Conservation (phyloP, 2,329 filamentous ascomycete genomes). For the Fusarium globosum region DNA sequence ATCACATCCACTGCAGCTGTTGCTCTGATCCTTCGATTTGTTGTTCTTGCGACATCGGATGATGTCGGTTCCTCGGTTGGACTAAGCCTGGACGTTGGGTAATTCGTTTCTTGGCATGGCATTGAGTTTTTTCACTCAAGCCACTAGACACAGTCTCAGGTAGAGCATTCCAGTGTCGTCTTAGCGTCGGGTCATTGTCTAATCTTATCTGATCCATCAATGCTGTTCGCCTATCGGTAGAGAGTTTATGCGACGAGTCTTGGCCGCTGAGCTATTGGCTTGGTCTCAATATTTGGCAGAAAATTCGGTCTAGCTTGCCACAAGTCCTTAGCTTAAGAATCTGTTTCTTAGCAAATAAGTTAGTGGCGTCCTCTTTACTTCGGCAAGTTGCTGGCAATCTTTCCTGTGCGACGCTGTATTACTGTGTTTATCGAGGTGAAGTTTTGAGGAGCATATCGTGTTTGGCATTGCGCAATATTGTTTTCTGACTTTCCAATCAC, state of each 20-base stretch:
- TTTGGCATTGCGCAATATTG: not conserved
- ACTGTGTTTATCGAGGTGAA: not conserved
- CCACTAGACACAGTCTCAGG: not conserved
- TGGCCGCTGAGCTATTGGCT: not conserved
- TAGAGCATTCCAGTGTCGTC: not conserved
- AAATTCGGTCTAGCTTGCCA: not conserved
- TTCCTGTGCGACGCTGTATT: not conserved
- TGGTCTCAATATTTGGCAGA: not conserved
- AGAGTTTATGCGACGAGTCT: not conserved
- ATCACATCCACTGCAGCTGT: not conserved
- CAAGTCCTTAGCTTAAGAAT: not conserved
- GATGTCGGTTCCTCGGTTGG: not conserved
- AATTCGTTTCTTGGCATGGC: not conserved
- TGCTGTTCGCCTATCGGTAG: not conserved
- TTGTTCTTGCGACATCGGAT: not conserved
- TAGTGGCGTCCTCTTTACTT: rapidly evolving
- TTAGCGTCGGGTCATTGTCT: not conserved
- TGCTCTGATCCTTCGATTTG: not conserved
- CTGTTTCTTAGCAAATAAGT: not conserved
- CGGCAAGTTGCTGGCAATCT: rapidly evolving
- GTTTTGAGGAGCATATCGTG: not conserved
- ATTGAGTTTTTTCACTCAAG: not conserved
- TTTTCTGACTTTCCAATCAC: not conserved
- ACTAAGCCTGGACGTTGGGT: not conserved
- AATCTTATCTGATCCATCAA: constrained; percentile 25